Evolutionary conservation across 495 filamentous ascomycete genomes (phyloP), one percentile per base, ranked within the genome.

Genomic region (Tuber aestivum): DNA sequence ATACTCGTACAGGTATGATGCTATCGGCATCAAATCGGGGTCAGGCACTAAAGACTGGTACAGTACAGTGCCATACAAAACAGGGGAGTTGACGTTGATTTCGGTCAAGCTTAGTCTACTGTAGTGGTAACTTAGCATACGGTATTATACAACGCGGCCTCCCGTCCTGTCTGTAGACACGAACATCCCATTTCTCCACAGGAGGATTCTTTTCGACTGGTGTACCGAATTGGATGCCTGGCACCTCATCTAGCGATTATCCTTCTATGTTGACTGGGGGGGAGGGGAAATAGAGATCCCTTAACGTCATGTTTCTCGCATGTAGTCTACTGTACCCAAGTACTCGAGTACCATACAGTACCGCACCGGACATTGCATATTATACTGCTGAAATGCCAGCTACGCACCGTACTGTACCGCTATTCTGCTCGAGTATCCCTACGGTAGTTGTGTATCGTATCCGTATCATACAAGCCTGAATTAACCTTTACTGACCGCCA

Each of bases 401-500:
- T n/a, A 23, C n/a, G 48, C 48, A 50, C 7, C 48, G 23, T 50
- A 8, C 21, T 23, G 3, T 23, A n/a, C 2, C 41, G 3, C 14
- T 45, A 44, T 44, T 44, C n/a, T n/a, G n/a, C n/a, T n/a, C n/a
- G n/a, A n/a, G n/a, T n/a, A n/a, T n/a, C n/a, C n/a, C n/a, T n/a
- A n/a, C n/a, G n/a, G n/a, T n/a, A 7, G 38, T 7, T 7, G 3
- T 40, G 38, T 40, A 40, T 40, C 38, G 38, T 40, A 40, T 7
- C 38, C 3, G 72, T 70, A 72, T 68, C 70, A 71, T 77, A 71
- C 71, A 79, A 79, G 76, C 72, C 65, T 27, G 10, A 48, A 18
- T 48, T 48, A 18, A 18, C 50, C 7, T 40, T 40, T 3, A 40
- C 38, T 40, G 38, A 40, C 38, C 38, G 7, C 38, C 38, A 40